Evolutionary conservation across 1,139 yeast genomes (phyloP), one percentile per base, ranked within the genome.

Genomic region (Geotrichum klebahnii): DNA sequence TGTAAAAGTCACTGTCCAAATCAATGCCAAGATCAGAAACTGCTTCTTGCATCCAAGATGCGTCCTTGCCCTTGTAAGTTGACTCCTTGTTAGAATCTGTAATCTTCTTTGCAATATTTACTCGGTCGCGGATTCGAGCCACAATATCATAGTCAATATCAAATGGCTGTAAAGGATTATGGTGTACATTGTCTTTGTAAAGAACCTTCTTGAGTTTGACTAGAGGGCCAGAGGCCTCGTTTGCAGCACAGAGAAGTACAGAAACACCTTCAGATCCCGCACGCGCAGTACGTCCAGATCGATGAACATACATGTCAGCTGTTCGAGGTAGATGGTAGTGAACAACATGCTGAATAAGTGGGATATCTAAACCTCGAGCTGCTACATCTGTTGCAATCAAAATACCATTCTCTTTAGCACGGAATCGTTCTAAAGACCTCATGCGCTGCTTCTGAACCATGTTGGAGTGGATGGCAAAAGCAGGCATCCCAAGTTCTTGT

Each of bases 281-380:
- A 74, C 99, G 84, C 0, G 96, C 98, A 19, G 98, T 94, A 77
- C 99, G 82, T 55, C 99, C 99, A 1, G 97, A 87, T 67, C 99
- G 78, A 69, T 92, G 99, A 57, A 92, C 83, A 64, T 92, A 92
- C 50, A 89, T 81, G 65, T 94, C 98, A 0, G 97, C 97, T 8
- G 95, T 78, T 57, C 97, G 77, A 9, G 99, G 98, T 55, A 94
- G 74, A 68, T 92, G 97, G 63, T 92, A 92, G 66, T 92, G 98
- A 12, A 92, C 88, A 38, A 94, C 98, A 66, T 92, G 98, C 61
- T 89, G 85, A 49, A 94, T 90, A 44, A 79, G 78, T 1, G 96
- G 85, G 53, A 94, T 88, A 74, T 94, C 99, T 55, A 94, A 76
- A 54, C 99, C 99, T 73, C 99, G 80, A 5, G 99, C 98, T 1